Conservation (phyloP, 345 rosid genomes). For the Eucalyptus globulus region DNA sequence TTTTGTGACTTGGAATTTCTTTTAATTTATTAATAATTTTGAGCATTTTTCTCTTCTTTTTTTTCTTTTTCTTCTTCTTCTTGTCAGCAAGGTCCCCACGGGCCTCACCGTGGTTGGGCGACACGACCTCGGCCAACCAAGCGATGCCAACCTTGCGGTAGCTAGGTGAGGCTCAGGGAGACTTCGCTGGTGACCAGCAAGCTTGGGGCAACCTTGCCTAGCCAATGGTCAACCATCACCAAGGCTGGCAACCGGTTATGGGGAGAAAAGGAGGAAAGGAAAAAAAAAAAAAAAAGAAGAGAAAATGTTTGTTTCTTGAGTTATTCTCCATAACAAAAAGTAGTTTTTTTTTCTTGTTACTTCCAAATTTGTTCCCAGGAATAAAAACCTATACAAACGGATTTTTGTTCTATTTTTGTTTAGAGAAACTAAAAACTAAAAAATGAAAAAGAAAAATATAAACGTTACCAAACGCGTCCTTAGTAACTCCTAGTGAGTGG, state of each 20-base stretch:
- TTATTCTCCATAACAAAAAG: too few species aligned
- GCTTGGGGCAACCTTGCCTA: fast-evolving
- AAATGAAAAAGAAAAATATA: too few species aligned
- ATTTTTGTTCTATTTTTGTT: fast-evolving
- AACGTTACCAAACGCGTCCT: fast-evolving
- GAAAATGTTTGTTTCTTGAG: too few species aligned
- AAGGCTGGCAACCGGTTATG: fast-evolving
- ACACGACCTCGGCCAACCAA: fast-evolving
- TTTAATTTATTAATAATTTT: too few species aligned
- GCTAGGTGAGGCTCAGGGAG: fast-evolving
- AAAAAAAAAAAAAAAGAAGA: too few species aligned
- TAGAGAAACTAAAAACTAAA: fast-evolving
- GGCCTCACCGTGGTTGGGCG: fast-evolving
- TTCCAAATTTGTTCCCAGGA: fast-evolving
- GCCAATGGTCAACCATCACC: too few species aligned
- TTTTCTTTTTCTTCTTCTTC: fast-evolving
- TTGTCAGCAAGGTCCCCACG: fast-evolving
- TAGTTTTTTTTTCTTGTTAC: too few species aligned
- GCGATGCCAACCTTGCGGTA: fast-evolving
- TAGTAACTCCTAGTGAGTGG: fast-evolving
- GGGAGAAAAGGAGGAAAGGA: too few species aligned
- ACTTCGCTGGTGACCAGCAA: fast-evolving
- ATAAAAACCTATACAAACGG: fast-evolving
- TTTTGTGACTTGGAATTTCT: too few species aligned
- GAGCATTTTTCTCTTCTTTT: too few species aligned